Percentiles rank a stretch among this genome's conserved stretches.
Evolutionary conservation across 192 early-diverging fungal genomes (phyloP).

Genomic region (Linnemannia exigua): DNA sequence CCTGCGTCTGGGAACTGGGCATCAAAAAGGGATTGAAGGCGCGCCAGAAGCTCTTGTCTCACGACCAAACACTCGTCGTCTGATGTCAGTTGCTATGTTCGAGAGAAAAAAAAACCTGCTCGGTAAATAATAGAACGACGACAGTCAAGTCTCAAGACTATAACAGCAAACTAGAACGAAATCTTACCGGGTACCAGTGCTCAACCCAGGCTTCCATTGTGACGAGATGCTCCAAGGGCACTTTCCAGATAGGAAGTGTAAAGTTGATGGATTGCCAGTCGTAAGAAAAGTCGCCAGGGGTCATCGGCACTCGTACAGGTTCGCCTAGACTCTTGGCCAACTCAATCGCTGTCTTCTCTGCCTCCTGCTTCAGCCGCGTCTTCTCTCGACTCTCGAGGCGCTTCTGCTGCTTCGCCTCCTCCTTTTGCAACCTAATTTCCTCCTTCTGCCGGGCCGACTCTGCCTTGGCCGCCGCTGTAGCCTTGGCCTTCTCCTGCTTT

Average conservation of each 20-base stretch:
- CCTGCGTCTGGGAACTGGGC: constrained; percentile 18
- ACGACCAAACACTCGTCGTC: background rate
- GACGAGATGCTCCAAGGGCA: background rate
- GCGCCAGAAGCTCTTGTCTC: constrained; percentile 1
- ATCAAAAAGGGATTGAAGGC: constrained; percentile 30
- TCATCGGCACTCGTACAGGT: background rate
- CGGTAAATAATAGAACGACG: background rate
- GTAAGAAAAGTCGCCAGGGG: background rate
- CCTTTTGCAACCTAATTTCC: background rate
- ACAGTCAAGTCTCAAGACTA: background rate
- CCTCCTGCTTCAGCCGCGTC: constrained; percentile 1
- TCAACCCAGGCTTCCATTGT: constrained; percentile 12
- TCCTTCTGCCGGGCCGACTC: background rate
- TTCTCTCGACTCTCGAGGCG: background rate
- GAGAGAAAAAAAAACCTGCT: background rate
- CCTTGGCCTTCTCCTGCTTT: background rate
- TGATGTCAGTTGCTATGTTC: background rate
- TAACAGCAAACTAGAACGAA: background rate
- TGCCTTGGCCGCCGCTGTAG: background rate
- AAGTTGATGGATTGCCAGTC: constrained; percentile 37
- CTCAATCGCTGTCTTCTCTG: background rate
- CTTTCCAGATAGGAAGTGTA: constrained; percentile 19
- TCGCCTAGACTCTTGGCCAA: background rate
- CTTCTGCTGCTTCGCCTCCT: background rate
- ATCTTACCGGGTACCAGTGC: constrained; percentile 21